Conservation (phyloP, 352 stramenopile genomes). For the Phytophthora sojae region DNA sequence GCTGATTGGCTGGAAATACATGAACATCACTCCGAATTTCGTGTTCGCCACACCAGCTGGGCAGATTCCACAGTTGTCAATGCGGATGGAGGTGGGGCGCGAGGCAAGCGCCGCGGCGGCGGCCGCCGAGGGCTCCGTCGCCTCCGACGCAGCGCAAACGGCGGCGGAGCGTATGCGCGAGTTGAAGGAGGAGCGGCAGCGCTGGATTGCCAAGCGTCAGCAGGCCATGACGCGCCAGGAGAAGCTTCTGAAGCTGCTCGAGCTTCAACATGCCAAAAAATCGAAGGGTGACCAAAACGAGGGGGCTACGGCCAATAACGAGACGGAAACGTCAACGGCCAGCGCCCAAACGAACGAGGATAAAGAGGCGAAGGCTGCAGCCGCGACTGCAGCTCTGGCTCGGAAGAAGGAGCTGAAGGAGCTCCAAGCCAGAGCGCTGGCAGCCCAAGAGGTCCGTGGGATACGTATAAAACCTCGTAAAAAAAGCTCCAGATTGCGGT, state of each 20-base stretch:
- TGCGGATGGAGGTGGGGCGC: slow-evolving; percentile 14
- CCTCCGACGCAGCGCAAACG: slow-evolving; percentile 11
- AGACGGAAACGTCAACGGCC: neutral
- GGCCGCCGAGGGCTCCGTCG: slow-evolving; percentile 8
- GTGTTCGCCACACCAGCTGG: slow-evolving; percentile 11
- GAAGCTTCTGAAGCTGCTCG: slow-evolving; percentile 38
- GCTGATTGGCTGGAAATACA: slow-evolving; percentile 28
- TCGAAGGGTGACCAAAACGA: slow-evolving; percentile 8
- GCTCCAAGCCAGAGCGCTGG: slow-evolving; percentile 38
- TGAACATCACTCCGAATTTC: slow-evolving; percentile 3
- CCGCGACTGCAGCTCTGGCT: neutral
- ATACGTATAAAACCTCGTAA: neutral
- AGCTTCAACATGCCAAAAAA: slow-evolving; percentile 25
- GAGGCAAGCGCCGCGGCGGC: slow-evolving; percentile 16
- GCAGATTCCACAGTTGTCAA: slow-evolving; percentile 6
- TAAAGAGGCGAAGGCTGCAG: neutral
- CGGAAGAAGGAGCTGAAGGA: slow-evolving; percentile 52
- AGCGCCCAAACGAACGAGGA: neutral
- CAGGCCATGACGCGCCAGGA: slow-evolving; percentile 36
- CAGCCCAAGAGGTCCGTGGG: slow-evolving; percentile 40
- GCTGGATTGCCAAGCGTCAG: slow-evolving; percentile 39
- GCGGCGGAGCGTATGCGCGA: slow-evolving; percentile 28
- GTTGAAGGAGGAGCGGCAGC: slow-evolving; percentile 19
- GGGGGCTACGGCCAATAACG: slow-evolving; percentile 8
- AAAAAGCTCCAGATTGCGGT: neutral